phyloP scores from a whole-genome alignment of 2,329 filamentous ascomycete species.

The Apiospora hydei region DNA sequence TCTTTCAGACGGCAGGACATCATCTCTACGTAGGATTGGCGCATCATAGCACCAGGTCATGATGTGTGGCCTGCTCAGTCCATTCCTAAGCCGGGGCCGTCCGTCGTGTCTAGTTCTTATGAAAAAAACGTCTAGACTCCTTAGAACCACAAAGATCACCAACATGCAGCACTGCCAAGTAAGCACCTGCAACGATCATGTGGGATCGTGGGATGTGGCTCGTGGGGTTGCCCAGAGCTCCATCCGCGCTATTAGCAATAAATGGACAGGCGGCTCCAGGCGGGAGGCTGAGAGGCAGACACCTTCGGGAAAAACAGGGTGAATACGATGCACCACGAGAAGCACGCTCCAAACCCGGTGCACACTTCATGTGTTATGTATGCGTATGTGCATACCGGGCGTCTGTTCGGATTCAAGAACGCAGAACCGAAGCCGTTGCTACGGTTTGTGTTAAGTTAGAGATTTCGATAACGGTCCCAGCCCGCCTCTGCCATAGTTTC shows the following conservation, averaged over 20 bases:
- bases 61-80: neutral
- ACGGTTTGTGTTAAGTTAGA: neutral
- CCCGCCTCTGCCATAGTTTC: neutral
- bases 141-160: neutral
- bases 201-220: constrained; percentile 13
- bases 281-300: constrained; percentile 4
- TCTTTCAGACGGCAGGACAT: neutral
- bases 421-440: neutral
- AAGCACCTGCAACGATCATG: constrained; percentile 16
- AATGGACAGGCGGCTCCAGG: neutral
- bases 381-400: neutral
- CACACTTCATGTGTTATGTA: neutral
- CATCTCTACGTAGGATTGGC: neutral
- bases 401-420: neutral
- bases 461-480: constrained; percentile 1
- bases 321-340: constrained; percentile 17
- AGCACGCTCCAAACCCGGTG: neutral
- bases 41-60: neutral
- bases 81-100: constrained; percentile 4
- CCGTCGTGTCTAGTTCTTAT: neutral
- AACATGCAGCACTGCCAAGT: constrained; percentile 14
- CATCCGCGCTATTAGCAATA: constrained; percentile 4
- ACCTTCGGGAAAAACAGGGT: constrained; percentile 17
- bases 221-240: constrained; percentile 3
- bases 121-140: neutral